Base-by-base conservation (phyloP, 352 stramenopile species). In the Albugo candida region DNA sequence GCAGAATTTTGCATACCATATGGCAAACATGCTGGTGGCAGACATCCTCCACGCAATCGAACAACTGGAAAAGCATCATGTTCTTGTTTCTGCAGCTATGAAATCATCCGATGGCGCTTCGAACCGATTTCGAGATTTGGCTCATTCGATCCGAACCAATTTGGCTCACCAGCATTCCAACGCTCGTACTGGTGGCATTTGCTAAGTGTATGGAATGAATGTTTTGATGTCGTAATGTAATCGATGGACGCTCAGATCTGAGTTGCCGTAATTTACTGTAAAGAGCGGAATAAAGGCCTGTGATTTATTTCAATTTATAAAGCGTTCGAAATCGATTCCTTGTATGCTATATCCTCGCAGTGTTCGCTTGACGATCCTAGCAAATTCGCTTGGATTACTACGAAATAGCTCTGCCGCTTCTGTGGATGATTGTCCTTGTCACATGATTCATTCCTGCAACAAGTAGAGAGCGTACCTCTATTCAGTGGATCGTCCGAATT, bases 401-500 rank as follows among this genome's bases (percentile, higher is more conserved):
- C 93, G 75, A 61, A 97, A 97, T 27, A 98, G 64, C 60, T 98
- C 92, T 21, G 95, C 93, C 24, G 94, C 95, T 67, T 98, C 92
- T 75, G 82, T 14, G 13, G 19, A 6, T 56, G n/a, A 4, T 21
- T 16, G 41, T 41, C n/a, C 5, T 34, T 34, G 43, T 36, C 18
- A 45, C 39, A 17, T 36, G 24, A 1, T 59, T 19, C 14, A 47
- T 13, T 14, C 35, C 5, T 41, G 36, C 24, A 35, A 12, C 11
- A 35, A 17, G 48, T 12, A 19, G 20, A 5, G 5, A 52, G 54
- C 63, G 35, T 54, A 78, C 70, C 75, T 70, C 77, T 67, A 77
- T 99, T 99, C 41, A 99, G 75, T 19, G 95, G 95, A 61, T 99
- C 95, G 62, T 98, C 93, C 20, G 94, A 92, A 71, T 99, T 99